Evolutionary conservation across 371 early-diverging fungal species (phyloP), one percentile per base, ranked within the genome.

Genomic region (Syncephalis plumigaleata): DNA sequence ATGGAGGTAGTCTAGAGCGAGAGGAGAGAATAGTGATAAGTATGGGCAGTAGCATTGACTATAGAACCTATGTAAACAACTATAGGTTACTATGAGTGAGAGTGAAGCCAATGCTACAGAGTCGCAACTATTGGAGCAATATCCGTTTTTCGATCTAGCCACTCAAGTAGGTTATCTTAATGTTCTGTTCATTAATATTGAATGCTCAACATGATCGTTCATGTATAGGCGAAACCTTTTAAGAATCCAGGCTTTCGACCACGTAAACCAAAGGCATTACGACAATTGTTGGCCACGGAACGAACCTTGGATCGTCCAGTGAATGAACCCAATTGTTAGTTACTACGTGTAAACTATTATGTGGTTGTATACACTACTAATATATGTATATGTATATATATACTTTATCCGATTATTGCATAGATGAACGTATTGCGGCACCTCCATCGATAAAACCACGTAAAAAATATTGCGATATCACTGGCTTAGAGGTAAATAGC

Each of bases 391-490:
- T 40, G 40, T 4, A 5, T 40, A 18, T 47, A 42, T 20, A 22
- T 22, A 22, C 18, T 55, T 80, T 81, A 85, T 63, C 84, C 81
- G 73, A 77, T n/a, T n/a, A n/a, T 31, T 7, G 11, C 11, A 31
- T 31, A 31, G 31, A 31, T 11, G 31, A 31, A 11, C 31, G 69
- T 37, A 82, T 87, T 37, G 84, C 84, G 54, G 81, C 84, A 15
- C 69, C 85, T 50, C 91, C 91, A 9, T 86, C 88, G 13, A 55
- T 87, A 47, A 48, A 67, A 27, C 91, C 91, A 16, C 77, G 73
- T 51, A 83, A 84, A 59, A 88, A 89, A 55, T 91, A 91, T 60
- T 91, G 91, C 57, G 91, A 89, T 54, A 75, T 91, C 46, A 91
- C 89, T 1, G 89, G 89, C 15, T 57, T 89, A 40, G 75, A 74